These are phyloP conservation scores for Thelephora terrestris DNA, from an alignment of 1,284 basidiomycete species.

Conservation along the genomic window DNA sequence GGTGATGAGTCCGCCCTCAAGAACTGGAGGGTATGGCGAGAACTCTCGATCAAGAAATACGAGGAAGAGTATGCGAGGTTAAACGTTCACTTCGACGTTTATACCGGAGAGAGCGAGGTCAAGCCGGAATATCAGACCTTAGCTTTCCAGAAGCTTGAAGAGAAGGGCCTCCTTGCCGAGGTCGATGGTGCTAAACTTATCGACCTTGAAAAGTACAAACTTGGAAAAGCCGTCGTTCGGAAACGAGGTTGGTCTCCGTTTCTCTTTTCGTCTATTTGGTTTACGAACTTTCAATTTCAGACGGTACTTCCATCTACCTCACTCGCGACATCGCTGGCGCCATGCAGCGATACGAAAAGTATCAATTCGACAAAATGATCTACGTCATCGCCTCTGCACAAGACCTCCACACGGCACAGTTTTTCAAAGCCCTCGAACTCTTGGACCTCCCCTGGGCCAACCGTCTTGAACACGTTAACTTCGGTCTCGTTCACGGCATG, in stretches of 20 bases:
- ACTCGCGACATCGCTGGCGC: constrained; percentile 97
- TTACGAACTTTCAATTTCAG: constrained; percentile 28
- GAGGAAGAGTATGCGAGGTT: constrained; percentile 83
- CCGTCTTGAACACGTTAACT: constrained; percentile 83
- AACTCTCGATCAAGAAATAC: constrained; percentile 88
- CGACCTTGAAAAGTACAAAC: constrained; percentile 80
- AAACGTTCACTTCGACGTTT: constrained; percentile 91
- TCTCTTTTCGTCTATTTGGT: not conserved
- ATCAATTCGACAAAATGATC: constrained; percentile 98
- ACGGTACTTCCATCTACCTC: constrained; percentile 96
- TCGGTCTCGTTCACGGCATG: constrained; percentile 92
- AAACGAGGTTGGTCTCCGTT: constrained; percentile 58
- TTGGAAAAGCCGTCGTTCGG: constrained; percentile 85
- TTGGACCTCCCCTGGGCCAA: constrained; percentile 88
- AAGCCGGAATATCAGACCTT: constrained; percentile 69
- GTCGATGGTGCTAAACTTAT: constrained; percentile 69
- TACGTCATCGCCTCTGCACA: constrained; percentile 95
- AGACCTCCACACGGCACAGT: constrained; percentile 86
- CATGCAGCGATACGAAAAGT: constrained; percentile 85
- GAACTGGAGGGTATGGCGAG: constrained; percentile 92
- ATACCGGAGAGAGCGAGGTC: constrained; percentile 91
- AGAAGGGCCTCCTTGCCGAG: constrained; percentile 45
- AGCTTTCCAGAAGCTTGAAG: constrained; percentile 52
- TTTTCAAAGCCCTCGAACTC: constrained; percentile 91
- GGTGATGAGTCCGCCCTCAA: constrained; percentile 76